A percentile compares a stretch with the other conserved stretches of the same genome.
Conservation (phyloP, 306 rosid genomes). For the Citrullus colocynthis region DNA sequence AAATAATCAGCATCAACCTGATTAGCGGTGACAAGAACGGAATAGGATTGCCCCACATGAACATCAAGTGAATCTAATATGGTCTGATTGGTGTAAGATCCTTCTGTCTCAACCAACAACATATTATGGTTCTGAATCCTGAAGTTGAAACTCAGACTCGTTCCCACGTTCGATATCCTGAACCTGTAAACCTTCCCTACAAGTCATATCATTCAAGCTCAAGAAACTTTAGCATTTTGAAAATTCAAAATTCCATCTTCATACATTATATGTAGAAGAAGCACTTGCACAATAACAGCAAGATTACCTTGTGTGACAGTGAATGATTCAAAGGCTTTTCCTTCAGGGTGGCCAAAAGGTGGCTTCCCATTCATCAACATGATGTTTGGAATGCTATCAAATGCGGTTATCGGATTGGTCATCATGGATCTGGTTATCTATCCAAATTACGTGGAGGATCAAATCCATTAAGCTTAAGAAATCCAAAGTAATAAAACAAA, state of each 20-base stretch:
- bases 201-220: slow-evolving; percentile 5
- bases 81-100: slow-evolving; percentile 56
- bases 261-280: background rate
- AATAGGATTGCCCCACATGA: slow-evolving; percentile 83
- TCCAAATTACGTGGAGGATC: slow-evolving; percentile 5
- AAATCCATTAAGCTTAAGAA: background rate
- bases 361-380: slow-evolving; percentile 66
- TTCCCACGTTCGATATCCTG: slow-evolving; percentile 84
- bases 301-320: slow-evolving; percentile 50
- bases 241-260: background rate
- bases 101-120: slow-evolving; percentile 78
- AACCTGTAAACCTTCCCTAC: slow-evolving; percentile 68
- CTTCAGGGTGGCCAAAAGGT: slow-evolving; percentile 23
- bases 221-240: background rate
- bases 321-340: slow-evolving; percentile 38
- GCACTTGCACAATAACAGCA: background rate
- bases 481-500: background rate
- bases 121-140: slow-evolving; percentile 61
- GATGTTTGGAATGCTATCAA: slow-evolving; percentile 25
- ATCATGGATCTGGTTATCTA: slow-evolving; percentile 33
- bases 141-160: slow-evolving; percentile 56
- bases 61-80: slow-evolving; percentile 61
- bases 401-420: background rate
- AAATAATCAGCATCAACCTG: slow-evolving; percentile 54
- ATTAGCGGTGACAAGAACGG: slow-evolving; percentile 61